Base-by-base conservation (phyloP, 1,284 basidiomycete genomes). In the Ceratobasidium sp. region DNA sequence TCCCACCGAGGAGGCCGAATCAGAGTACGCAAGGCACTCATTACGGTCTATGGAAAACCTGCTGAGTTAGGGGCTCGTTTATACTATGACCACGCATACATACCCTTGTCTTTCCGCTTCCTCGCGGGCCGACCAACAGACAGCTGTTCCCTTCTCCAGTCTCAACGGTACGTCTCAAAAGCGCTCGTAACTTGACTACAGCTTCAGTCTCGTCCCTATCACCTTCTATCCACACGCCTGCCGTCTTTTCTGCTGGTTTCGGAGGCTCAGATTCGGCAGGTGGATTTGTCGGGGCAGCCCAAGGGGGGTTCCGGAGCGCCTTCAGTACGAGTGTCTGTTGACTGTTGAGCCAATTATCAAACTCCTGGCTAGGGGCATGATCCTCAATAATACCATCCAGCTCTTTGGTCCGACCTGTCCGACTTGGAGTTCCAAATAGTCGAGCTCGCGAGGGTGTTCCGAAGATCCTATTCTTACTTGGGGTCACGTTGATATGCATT, bases 121-220 rank as follows among this genome's bases (percentile, higher is more conserved):
- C 92, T 72, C 89, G 84, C 1, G 93, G 90, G 6, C 94, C 94
- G 43, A 94, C 84, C 4, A 97, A 78, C 70, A 97, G 83, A 77
- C 93, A 96, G 74, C 93, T 95, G 76, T 97, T 97, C 2, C 94
- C 94, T 82, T 97, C 94, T 2, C 91, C 91, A 39, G 93, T 87
- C 32, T 83, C 81, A 1, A 92, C 85, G 0, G 92, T 93, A 1
- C 93, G 94, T 26, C 81, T 79, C 4, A 96, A 81, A 28, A 97
- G 80, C 59, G 86, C 85, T 0, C 81, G 78, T 3, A 97, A 79
- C 59, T n/a, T 75, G n/a, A 30, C 39, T 18, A 73, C 43, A 16
- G 75, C 65, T 45, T 74, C 73, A 12, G 71, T 73, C 50, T 74
- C 72, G 5, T 72, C 59, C 14, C 50, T 43, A 10, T 62, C 72